Evolutionary conservation across 2,329 filamentous ascomycete genomes (phyloP).

Genomic region (Aspergillus ochraceoroseus): DNA sequence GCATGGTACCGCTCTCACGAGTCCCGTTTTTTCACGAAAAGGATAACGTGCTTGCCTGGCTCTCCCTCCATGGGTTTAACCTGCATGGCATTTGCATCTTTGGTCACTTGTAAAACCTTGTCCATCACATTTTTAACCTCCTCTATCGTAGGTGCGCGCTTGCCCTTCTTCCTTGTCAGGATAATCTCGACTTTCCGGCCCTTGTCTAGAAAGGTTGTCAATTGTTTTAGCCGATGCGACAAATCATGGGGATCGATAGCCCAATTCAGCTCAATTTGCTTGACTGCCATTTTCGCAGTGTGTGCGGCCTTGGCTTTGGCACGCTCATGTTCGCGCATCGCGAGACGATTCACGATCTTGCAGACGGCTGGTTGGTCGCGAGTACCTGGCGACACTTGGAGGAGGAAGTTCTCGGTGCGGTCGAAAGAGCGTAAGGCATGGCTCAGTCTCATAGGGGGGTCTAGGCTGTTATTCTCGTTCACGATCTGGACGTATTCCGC

Average conservation of each 20-base stretch:
- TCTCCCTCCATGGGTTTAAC: slow-evolving; percentile 42
- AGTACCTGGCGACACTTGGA: slow-evolving; percentile 44
- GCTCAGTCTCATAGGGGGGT: slow-evolving; percentile 26
- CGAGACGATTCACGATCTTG: slow-evolving; percentile 60
- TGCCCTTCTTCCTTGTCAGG: slow-evolving; percentile 62
- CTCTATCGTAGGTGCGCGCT: slow-evolving; percentile 54
- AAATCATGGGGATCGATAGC: slow-evolving; percentile 73
- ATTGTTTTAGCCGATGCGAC: slow-evolving; percentile 61
- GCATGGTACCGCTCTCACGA: slow-evolving; percentile 1
- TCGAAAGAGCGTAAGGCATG: slow-evolving; percentile 46
- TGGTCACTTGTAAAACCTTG: slow-evolving; percentile 46
- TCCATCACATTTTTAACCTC: slow-evolving; percentile 59
- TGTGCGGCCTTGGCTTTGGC: slow-evolving; percentile 37
- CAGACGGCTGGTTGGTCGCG: slow-evolving; percentile 56
- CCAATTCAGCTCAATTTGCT: slow-evolving; percentile 89
- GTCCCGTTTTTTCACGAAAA: slow-evolving; percentile 36
- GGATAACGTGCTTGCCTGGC: slow-evolving; percentile 35
- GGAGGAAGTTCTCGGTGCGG: slow-evolving; percentile 47
- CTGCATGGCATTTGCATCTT: slow-evolving; percentile 41
- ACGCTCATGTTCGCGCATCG: slow-evolving; percentile 46
- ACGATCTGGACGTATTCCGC: slow-evolving; percentile 33
- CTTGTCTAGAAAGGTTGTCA: slow-evolving; percentile 65
- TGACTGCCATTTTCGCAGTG: slow-evolving; percentile 46
- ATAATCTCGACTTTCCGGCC: slow-evolving; percentile 71
- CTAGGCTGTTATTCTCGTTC: slow-evolving; percentile 31